phyloP scores from a whole-genome alignment of 2,329 filamentous ascomycete genomes.

The Calonectria pseudoturangicola region DNA sequence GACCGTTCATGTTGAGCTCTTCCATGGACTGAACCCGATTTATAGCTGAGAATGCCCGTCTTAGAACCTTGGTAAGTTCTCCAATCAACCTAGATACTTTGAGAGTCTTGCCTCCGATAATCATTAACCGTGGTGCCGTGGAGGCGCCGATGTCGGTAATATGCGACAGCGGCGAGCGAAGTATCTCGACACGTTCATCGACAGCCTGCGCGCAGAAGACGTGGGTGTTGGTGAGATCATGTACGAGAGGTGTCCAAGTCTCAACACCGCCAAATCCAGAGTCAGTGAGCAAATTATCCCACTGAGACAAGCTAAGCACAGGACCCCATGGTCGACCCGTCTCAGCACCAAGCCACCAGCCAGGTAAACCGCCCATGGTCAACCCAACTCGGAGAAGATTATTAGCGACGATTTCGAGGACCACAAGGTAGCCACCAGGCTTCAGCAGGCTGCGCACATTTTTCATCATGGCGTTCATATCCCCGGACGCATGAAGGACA shows the following conservation, averaged over 20 bases:
- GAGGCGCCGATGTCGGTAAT: no score
- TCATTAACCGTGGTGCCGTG: no score
- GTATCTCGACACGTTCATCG: slow-evolving; percentile 10
- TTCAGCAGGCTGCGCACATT: slow-evolving; percentile 50
- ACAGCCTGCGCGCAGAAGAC: slow-evolving; percentile 30
- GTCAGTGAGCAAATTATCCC: slow-evolving; percentile 15
- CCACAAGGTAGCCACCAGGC: slow-evolving; percentile 54
- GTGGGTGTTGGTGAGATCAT: background rate
- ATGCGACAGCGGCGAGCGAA: background rate
- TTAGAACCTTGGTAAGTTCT: no score
- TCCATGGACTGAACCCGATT: no score
- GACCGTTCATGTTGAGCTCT: no score
- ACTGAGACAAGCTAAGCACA: slow-evolving; percentile 2
- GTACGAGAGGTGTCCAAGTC: slow-evolving; percentile 3
- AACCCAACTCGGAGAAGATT: slow-evolving; percentile 1
- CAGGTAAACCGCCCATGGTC: slow-evolving; percentile 34
- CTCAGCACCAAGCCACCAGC: slow-evolving; percentile 39
- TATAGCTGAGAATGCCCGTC: no score
- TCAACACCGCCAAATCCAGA: slow-evolving; percentile 31
- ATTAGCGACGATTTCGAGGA: slow-evolving; percentile 12
- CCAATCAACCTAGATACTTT: no score
- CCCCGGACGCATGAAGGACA: slow-evolving; percentile 58
- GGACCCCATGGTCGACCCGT: slow-evolving; percentile 26
- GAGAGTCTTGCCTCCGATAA: no score
- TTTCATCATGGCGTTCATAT: slow-evolving; percentile 48